These are phyloP conservation scores for Saturnispora kantuleensis DNA, from an alignment of 805 yeast genomes.

Conservation along the genomic window DNA sequence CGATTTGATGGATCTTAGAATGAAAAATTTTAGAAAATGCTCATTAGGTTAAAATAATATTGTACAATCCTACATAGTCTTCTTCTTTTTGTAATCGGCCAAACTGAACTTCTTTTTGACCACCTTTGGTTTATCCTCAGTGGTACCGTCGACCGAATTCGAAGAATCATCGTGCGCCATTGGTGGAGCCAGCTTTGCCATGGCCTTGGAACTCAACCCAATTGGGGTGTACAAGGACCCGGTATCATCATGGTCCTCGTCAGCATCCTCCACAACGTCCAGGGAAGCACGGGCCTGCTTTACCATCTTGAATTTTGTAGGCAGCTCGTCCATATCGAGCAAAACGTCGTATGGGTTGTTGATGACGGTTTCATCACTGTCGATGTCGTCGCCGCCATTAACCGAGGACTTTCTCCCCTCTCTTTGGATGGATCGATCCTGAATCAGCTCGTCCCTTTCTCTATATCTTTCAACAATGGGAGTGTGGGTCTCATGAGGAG, in stretches of 20 bases:
- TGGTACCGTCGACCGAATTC: too few species aligned
- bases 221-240: constrained; percentile 11
- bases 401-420: background rate
- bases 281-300: background rate
- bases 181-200: constrained; percentile 3
- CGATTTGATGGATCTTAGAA: background rate
- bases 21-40: background rate
- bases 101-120: constrained; percentile 54
- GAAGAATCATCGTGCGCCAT: too few species aligned
- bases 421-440: constrained; percentile 2
- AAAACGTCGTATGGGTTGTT: constrained; percentile 3
- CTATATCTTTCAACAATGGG: constrained; percentile 27
- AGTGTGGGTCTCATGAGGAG: constrained; percentile 22
- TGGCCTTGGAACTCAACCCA: constrained; percentile 6
- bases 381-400: background rate
- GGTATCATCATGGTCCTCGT: constrained; percentile 2
- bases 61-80: constrained; percentile 10
- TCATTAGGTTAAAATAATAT: background rate
- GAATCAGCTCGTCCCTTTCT: constrained; percentile 18
- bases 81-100: constrained; percentile 60
- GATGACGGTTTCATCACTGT: background rate
- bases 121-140: constrained; percentile 22
- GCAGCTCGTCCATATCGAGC: constrained; percentile 8
- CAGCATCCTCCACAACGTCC: background rate
- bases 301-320: constrained; percentile 10